Evolutionary conservation across 1,284 basidiomycete genomes (phyloP), one percentile per base, ranked within the genome.

Genomic region (Violaceomyces palustris): DNA sequence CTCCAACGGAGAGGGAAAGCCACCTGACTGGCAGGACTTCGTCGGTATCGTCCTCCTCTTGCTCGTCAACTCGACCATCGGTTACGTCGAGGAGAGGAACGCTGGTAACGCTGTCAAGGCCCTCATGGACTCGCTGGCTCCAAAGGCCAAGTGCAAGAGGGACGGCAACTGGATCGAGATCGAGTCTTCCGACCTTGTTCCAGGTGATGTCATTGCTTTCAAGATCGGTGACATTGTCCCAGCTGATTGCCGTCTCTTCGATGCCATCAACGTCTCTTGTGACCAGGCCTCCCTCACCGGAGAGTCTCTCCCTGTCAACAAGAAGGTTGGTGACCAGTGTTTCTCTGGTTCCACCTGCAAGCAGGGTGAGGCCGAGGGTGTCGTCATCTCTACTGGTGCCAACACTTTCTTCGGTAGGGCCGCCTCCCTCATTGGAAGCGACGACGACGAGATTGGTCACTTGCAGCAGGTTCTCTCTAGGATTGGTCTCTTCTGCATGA

Each of bases 251-350:
- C 11, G 94, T 45, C 56, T 59, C 31, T 59, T 59, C 19, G 56
- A 97, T 71, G 89, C 90, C 1, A 93, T 97, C 58, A 86, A 96
- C 42, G 56, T 59, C 42, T 52, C 53, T 33, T 52, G 50, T 43
- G 97, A 98, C 73, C 93, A 98, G 77, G 93, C 89, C 53, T 96
- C 97, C 93, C 81, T 98, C 22, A 96, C 91, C 0, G 91, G 91
- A 17, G 92, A 96, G 75, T 92, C 88, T 59, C 86, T 96, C 0
- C 92, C 91, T 1, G 88, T 96, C 42, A 87, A 84, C 69, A 96
- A 96, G 74, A 75, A 80, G 28, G 78, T 84, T 46, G 59, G 51
- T 15, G 67, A 70, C 48, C 48, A 55, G 33, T 57, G 47, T 18
- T 94, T 93, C 74, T 81, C 85, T 35, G 94, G 94, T 1, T 98